Evolutionary conservation across 164 flowering plant genomes (phyloP), one percentile per base, ranked within the genome.

Genomic region (Euptelea pleiosperma): DNA sequence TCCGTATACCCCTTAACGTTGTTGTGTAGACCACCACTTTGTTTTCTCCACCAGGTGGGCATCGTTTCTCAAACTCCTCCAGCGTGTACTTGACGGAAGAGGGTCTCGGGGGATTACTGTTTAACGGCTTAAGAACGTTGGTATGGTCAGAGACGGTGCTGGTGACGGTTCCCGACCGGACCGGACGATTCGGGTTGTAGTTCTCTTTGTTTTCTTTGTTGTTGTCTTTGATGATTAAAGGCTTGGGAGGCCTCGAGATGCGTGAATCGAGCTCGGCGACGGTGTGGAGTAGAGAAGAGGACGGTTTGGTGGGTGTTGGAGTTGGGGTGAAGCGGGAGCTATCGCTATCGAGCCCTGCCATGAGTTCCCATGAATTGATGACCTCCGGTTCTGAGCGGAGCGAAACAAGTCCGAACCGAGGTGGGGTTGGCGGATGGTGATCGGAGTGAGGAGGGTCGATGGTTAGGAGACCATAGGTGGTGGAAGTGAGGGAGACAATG

Each of bases 291-390:
- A 69, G 66, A 33, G 56, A 42, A 24, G 43, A 26, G 3, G 60
- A 51, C 36, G 52, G 35, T 51, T 55, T 61, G 3, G 63, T 61
- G 3, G 63, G 8, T 31, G 49, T 36, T 4, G 31, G 55, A 24
- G 35, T 26, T 0, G 85, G 74, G 12, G 81, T 61, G 70, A 87
- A 79, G 3, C 89, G 83, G 73, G 83, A 85, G 66, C 85, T 82
- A 31, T 80, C 86, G 55, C 73, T 42, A 64, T 84, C 91, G 35
- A 88, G 85, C 54, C 89, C 97, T 25, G 86, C 89, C 97, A 93
- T 93, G 64, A 93, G 88, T 61, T 93, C 96, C 93, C 97, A 91
- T 4, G 95, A 81, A 72, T 93, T 86, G 63, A 88, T 93, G 57
- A 86, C 72, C 55, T 90, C 97, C 0, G 86, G 83, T 6, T 62